phyloP scores from a whole-genome alignment of 768 basidiomycete species.

The Leccinum boreale region DNA sequence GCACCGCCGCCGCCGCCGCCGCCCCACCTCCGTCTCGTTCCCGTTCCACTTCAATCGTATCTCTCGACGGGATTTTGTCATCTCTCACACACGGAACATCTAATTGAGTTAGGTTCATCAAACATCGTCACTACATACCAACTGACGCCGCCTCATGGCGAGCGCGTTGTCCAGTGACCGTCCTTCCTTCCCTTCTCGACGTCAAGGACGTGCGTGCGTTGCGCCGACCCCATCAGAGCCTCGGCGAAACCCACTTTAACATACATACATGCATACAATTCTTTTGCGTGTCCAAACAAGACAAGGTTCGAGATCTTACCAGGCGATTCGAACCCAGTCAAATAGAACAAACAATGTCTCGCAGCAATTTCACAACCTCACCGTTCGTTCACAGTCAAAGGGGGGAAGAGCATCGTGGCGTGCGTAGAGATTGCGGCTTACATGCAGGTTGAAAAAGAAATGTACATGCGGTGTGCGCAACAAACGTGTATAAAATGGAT shows the following conservation, averaged over 20 bases:
- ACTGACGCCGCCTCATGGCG: constrained; percentile 20
- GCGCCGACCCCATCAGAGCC: constrained; percentile 17
- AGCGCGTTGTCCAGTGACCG: constrained; percentile 18
- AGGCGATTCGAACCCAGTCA: constrained; percentile 12
- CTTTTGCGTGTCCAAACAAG: background rate
- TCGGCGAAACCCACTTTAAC: constrained; percentile 25
- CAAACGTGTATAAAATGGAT: constrained; percentile 11
- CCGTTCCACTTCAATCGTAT: background rate
- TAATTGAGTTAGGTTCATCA: constrained; percentile 21
- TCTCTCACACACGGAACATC: background rate
- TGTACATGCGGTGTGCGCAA: constrained; percentile 12
- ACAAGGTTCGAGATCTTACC: constrained; percentile 17
- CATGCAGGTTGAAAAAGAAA: constrained; percentile 6
- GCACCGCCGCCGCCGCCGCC: background rate
- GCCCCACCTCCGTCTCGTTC: background rate
- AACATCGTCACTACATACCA: background rate
- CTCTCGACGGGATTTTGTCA: background rate
- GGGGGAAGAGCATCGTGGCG: constrained; percentile 13
- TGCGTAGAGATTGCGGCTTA: constrained; percentile 11
- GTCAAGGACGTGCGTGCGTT: background rate
- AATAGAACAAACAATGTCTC: background rate
- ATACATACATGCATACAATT: background rate
- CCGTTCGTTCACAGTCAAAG: constrained; percentile 1
- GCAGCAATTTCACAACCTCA: constrained; percentile 8
- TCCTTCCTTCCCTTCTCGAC: background rate